Base-by-base conservation (phyloP, 1,284 basidiomycete species). In the Ustilago nuda region DNA sequence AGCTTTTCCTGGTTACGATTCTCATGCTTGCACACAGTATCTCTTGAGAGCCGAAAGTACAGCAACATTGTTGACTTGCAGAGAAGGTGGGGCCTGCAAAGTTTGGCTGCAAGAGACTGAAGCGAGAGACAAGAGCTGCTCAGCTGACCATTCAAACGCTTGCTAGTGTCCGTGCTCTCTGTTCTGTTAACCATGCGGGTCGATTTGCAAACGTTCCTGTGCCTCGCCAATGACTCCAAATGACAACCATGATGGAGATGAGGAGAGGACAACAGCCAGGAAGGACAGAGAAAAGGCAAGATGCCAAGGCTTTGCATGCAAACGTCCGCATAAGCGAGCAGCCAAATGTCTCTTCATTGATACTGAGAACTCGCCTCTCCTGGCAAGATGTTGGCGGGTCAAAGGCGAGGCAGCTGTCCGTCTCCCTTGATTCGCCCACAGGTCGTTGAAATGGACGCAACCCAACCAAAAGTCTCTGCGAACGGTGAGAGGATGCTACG, bases 261-360 rank as follows among this genome's bases (percentile, higher is more conserved):
- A 12, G 15, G 33, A 53, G 51, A 52, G 50, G 9, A 33, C 4
- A n/a, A 12, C 5, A 17, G 32, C 23, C 23, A 30, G 33, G 15
- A 35, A 52, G 30, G 8, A 52, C 30, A 52, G 30, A 15, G 27
- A 23, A 37, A 43, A 43, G 17, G n/a, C 19, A 19, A 43, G 15
- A 43, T 56, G 36, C 54, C 54, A 56, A 56, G 54, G 30, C 54
- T 41, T 56, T 9, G 13, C n/a, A 11, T 45, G 43, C 43, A 45
- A 7, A 45, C 36, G 43, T 7, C 1, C 23, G 43, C 43, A 45
- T 45, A 45, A 45, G 43, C 43, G 43, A 45, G 17, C 17, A n/a
- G 17, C 13, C 39, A 15, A 17, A 12, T 41, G 12, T n/a, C 1
- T 1, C n/a, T 48, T 23, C 1, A 27, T 3, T 0, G n/a, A 50